Conservation (phyloP, 495 filamentous ascomycete species). For the Neurospora tetraspora region DNA sequence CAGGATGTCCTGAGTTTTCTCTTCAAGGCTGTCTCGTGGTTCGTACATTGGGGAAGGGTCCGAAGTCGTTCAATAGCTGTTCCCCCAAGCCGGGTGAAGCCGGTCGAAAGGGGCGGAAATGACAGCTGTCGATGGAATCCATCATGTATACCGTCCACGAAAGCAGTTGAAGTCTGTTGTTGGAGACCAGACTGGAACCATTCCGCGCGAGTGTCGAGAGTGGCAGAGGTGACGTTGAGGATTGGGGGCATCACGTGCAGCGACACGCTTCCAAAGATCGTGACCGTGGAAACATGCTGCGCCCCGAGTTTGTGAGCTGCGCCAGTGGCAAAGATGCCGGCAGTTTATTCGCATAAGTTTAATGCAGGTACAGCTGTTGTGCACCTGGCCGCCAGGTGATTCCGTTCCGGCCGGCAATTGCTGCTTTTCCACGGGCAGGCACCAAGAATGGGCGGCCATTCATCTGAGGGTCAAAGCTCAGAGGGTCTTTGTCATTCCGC, state of each 20-base stretch:
- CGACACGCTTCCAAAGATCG: neutral
- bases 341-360: neutral
- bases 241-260: neutral
- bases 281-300: too few species aligned
- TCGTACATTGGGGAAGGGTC: neutral
- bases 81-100: too few species aligned
- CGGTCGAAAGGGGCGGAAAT: neutral
- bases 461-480: neutral
- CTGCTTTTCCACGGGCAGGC: neutral
- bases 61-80: neutral
- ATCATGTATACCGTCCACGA: too few species aligned
- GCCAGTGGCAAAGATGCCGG: neutral
- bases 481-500: neutral
- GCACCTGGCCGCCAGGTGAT: neutral
- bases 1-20: neutral
- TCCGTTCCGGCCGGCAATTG: neutral
- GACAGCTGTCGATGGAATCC: fast-evolving
- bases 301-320: too few species aligned
- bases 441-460: too few species aligned
- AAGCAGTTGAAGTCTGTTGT: too few species aligned
- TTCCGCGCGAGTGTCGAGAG: neutral
- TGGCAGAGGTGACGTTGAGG: neutral
- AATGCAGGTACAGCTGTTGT: neutral
- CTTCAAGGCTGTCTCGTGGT: neutral
- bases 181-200: neutral